Evolutionary conservation across 225 moss, liverwort and hornwort species (phyloP).

Genomic region (Anthoceros angustus): DNA sequence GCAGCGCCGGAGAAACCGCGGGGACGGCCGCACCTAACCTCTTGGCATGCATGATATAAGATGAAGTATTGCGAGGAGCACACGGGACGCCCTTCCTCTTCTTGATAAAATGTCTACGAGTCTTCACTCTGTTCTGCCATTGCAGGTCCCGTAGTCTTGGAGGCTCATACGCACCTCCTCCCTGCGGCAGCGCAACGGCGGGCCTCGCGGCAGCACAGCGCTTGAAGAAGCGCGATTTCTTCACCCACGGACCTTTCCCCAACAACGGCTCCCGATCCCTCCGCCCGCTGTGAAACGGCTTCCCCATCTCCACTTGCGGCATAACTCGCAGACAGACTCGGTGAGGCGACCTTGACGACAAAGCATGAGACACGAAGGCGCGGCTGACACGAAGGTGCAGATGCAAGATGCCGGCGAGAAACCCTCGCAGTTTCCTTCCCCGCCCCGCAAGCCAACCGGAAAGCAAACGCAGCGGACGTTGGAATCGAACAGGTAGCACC

Average conservation of each 20-base stretch:
- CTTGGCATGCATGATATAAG: background rate
- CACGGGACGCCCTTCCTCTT: background rate
- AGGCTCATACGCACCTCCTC: background rate
- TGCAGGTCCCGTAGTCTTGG: background rate
- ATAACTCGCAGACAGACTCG: background rate
- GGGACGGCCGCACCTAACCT: background rate
- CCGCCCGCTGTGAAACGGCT: background rate
- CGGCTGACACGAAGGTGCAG: too few relatives aligned
- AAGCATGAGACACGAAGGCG: too few relatives aligned
- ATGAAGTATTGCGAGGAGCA: slow-evolving; percentile 2
- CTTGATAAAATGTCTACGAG: slow-evolving; percentile 1
- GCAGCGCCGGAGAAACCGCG: background rate
- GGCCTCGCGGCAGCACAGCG: background rate
- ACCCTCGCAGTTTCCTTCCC: too few relatives aligned
- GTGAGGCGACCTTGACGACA: background rate
- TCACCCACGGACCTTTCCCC: background rate
- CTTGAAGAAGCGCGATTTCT: background rate
- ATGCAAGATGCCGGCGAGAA: too few relatives aligned
- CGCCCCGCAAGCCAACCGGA: too few relatives aligned
- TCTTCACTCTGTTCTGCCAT: background rate
- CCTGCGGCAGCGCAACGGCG: background rate
- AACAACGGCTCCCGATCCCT: background rate
- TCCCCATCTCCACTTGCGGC: background rate
- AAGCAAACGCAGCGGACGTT: too few relatives aligned
- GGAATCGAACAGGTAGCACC: too few relatives aligned